Conservation (phyloP, 768 basidiomycete genomes). For the Ramaria sp. region DNA sequence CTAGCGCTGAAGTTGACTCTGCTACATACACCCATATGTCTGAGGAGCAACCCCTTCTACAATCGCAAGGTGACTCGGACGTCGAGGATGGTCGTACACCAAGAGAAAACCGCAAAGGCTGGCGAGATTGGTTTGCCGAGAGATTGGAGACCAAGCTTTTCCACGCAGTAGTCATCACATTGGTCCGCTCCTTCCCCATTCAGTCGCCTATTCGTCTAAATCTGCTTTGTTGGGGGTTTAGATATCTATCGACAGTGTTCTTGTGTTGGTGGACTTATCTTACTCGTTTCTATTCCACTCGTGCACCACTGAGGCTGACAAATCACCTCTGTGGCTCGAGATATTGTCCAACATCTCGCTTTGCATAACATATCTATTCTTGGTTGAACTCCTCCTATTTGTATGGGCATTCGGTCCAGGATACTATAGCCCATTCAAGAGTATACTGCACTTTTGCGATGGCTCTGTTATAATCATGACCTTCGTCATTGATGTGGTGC, state of each 20-base stretch:
- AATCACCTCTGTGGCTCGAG: constrained; percentile 50
- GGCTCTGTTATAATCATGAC: constrained; percentile 59
- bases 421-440: constrained; percentile 53
- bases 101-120: constrained; percentile 13
- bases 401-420: constrained; percentile 54
- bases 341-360: constrained; percentile 52
- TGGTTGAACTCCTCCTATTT: constrained; percentile 64
- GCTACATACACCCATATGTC: constrained; percentile 15
- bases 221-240: constrained; percentile 14
- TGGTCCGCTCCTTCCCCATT: constrained; percentile 27
- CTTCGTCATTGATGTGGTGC: constrained; percentile 58
- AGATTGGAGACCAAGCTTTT: constrained; percentile 41
- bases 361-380: constrained; percentile 58
- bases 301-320: constrained; percentile 33
- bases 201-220: constrained; percentile 12
- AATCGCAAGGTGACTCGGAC: constrained; percentile 17
- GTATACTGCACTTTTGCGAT: constrained; percentile 63
- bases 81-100: constrained; percentile 11
- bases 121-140: constrained; percentile 24
- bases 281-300: constrained; percentile 51
- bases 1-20: not conserved
- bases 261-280: constrained; percentile 62
- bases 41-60: constrained; percentile 40
- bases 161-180: constrained; percentile 44
- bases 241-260: constrained; percentile 55